These are phyloP conservation scores for Pigoraptor vietnamica DNA, from an alignment of 78 protist genomes.

Conservation along the genomic window DNA sequence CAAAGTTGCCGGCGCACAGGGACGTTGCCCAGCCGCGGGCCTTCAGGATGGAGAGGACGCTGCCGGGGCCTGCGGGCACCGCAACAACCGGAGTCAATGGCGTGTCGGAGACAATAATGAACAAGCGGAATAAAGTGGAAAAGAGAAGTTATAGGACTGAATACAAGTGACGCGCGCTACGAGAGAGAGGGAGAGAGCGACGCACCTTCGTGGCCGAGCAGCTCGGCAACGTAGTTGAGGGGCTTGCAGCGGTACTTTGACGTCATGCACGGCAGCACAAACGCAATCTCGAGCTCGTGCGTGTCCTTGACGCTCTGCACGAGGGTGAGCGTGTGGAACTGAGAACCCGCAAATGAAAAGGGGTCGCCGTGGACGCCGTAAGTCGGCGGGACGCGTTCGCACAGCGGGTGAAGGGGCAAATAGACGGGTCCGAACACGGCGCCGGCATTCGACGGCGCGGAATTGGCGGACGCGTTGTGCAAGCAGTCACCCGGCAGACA, in stretches of 20 bases:
- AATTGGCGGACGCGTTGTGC: background rate
- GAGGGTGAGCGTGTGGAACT: background rate
- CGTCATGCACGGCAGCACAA: background rate
- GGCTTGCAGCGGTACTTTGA: slow-evolving; percentile 12
- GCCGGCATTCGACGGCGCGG: background rate
- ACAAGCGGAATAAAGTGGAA: no score
- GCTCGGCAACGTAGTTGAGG: slow-evolving; percentile 18
- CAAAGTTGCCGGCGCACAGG: slow-evolving; percentile 6
- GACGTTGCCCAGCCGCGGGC: background rate
- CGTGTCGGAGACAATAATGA: background rate
- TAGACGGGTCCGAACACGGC: background rate
- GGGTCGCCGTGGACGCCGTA: background rate
- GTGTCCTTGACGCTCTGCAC: background rate
- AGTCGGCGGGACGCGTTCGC: background rate
- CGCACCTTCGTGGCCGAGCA: slow-evolving; percentile 70
- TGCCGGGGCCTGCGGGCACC: background rate
- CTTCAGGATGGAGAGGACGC: background rate
- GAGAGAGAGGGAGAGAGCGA: slow-evolving; percentile 3
- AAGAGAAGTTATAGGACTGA: no score
- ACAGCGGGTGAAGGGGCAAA: background rate
- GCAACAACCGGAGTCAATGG: background rate
- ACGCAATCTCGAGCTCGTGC: background rate
- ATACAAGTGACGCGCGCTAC: no score
- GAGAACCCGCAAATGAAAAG: background rate
- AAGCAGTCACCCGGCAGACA: background rate